These are phyloP conservation scores for Henningerozyma blattae DNA, from an alignment of 805 yeast species.

Conservation along the genomic window DNA sequence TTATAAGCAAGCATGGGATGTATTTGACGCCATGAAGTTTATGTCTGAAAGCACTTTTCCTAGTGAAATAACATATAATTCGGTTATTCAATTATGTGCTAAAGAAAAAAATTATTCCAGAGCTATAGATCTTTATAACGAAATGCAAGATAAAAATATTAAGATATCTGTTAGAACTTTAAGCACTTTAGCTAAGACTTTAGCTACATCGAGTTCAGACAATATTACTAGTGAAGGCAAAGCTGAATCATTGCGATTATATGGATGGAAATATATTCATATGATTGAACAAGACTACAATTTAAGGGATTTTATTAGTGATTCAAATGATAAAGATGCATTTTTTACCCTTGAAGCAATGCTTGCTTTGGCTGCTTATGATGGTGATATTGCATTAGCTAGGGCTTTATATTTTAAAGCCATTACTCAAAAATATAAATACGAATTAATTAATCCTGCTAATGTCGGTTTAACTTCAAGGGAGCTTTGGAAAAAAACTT, in stretches of 20 bases:
- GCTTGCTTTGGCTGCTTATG: constrained; percentile 64
- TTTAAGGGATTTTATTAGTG: constrained; percentile 1
- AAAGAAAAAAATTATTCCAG: constrained; percentile 53
- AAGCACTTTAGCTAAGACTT: constrained; percentile 12
- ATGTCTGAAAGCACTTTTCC: constrained; percentile 57
- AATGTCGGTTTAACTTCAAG: constrained; percentile 2
- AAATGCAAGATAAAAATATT: constrained; percentile 34
- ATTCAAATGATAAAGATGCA: neutral
- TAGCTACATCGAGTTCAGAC: constrained; percentile 20
- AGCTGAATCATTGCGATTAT: constrained; percentile 14
- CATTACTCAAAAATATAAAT: constrained; percentile 22
- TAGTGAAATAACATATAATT: constrained; percentile 51
- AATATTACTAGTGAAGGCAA: constrained; percentile 20
- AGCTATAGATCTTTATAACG: constrained; percentile 66
- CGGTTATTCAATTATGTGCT: constrained; percentile 56
- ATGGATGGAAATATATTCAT: constrained; percentile 71
- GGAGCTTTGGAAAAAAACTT: constrained; percentile 17
- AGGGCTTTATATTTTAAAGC: constrained; percentile 52
- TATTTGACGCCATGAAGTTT: constrained; percentile 82
- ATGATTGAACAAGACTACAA: constrained; percentile 35
- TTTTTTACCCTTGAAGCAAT: constrained; percentile 36
- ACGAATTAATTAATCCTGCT: constrained; percentile 1
- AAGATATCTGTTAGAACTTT: constrained; percentile 13
- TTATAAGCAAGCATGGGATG: constrained; percentile 43
- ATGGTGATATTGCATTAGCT: constrained; percentile 64